Percentiles rank a stretch among this genome's conserved stretches.
phyloP scores from a whole-genome alignment of 176 grass and related monocot species.

The Carex kokanica region DNA sequence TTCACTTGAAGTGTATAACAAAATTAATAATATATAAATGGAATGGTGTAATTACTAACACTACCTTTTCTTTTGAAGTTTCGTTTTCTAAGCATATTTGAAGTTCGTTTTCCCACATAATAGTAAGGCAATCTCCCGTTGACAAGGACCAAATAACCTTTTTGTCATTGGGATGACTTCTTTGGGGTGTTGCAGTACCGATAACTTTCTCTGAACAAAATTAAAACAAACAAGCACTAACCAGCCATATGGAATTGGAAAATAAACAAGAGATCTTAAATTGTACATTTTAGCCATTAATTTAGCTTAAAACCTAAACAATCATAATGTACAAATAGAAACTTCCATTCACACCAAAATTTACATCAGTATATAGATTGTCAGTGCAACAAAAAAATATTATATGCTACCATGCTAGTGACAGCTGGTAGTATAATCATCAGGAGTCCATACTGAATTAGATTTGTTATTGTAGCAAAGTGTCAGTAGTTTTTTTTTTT shows the following conservation, averaged over 20 bases:
- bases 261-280: not conserved
- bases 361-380: not conserved
- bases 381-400: not conserved
- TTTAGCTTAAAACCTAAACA: not conserved
- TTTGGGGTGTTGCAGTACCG: constrained; percentile 60
- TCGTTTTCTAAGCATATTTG: constrained; percentile 60
- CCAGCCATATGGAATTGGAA: not conserved
- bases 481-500: not conserved
- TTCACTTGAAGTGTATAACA: constrained; percentile 18
- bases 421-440: not conserved
- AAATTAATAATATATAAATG: not conserved
- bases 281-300: not conserved
- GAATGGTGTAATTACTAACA: constrained; percentile 12
- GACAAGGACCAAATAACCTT: constrained; percentile 66
- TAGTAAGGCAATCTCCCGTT: constrained; percentile 63
- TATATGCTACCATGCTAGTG: not conserved
- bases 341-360: not conserved
- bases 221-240: constrained; percentile 25
- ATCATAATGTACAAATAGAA: not conserved
- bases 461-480: not conserved
- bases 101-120: constrained; percentile 53
- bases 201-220: constrained; percentile 68
- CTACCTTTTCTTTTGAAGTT: constrained; percentile 60
- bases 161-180: constrained; percentile 44
- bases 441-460: not conserved